Conservation (phyloP, 75 land plant species). For the Pseudotsuga menziesii region DNA sequence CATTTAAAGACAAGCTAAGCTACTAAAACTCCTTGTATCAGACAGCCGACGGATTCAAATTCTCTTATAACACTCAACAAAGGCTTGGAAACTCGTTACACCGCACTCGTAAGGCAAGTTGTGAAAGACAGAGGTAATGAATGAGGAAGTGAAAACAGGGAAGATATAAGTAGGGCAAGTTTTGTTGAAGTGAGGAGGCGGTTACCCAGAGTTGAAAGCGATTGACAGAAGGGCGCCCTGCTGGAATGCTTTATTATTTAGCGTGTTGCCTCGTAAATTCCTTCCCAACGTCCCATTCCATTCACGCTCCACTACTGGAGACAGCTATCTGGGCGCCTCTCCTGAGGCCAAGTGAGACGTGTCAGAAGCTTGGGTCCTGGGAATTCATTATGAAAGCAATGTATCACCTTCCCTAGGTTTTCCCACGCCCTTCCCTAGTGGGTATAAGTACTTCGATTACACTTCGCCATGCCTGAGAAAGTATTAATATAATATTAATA, state of each 20-base stretch:
- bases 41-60: not conserved
- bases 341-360: not conserved
- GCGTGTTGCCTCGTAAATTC: not conserved
- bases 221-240: not conserved
- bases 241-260: constrained; percentile 1
- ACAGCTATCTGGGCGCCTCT: not conserved
- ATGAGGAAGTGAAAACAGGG: not conserved
- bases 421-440: no score
- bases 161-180: not conserved
- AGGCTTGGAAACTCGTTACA: no score
- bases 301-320: not conserved
- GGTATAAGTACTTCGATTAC: no score
- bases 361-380: not conserved
- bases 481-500: not conserved
- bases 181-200: not conserved
- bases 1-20: not conserved
- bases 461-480: not conserved
- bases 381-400: no score
- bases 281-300: not conserved
- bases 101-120: no score
- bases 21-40: not conserved
- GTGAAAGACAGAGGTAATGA: no score
- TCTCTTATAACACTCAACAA: not conserved
- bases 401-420: no score
- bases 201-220: not conserved